phyloP scores from a whole-genome alignment of 2,329 filamentous ascomycete genomes.

The Aureobasidium sp. region DNA sequence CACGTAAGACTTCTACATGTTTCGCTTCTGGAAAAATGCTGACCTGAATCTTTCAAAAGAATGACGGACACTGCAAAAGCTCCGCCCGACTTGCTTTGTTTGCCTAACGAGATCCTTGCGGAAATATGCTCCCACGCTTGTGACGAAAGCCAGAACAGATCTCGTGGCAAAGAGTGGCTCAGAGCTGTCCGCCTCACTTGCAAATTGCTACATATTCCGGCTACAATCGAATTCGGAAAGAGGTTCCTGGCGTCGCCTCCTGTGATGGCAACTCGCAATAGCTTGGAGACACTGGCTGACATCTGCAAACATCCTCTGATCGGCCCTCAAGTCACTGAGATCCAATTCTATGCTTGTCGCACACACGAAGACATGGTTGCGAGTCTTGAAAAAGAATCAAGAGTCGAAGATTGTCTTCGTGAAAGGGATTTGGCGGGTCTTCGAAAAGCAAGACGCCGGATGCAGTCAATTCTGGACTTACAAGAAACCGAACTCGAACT shows the following conservation, averaged over 20 bases:
- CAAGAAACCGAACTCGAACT: background rate
- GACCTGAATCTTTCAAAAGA: background rate
- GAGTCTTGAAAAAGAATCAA: background rate
- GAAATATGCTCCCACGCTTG: background rate
- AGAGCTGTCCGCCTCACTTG: background rate
- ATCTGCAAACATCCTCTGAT: background rate
- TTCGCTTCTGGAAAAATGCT: background rate
- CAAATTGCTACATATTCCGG: background rate
- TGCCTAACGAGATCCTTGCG: background rate
- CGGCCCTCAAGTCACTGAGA: background rate
- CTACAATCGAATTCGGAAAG: background rate
- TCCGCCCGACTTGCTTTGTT: background rate
- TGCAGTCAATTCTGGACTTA: background rate
- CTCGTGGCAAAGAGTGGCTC: background rate
- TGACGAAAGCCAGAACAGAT: background rate
- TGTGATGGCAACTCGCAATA: background rate
- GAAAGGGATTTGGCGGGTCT: background rate
- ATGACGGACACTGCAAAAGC: background rate
- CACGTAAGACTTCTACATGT: background rate
- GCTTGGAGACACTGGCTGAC: background rate
- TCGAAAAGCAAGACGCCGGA: background rate
- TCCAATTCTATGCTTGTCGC: background rate
- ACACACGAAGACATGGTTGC: background rate
- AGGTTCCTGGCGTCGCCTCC: background rate
- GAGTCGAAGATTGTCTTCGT: background rate